Conservation (phyloP, 305 asterid genomes). For the Fraxinus xanthoxyloides region DNA sequence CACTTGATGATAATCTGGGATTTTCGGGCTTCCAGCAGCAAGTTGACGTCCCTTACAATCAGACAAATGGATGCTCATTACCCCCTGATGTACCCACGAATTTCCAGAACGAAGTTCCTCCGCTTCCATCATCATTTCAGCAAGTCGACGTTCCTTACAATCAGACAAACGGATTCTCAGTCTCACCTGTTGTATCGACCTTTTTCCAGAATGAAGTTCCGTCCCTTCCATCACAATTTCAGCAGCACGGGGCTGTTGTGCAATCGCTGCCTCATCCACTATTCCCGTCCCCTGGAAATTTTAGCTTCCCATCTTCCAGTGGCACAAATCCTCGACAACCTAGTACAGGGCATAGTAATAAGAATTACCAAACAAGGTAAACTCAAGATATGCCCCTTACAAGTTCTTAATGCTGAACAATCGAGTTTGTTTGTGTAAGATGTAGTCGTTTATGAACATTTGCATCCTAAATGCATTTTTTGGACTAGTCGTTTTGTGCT, state of each 20-base stretch:
- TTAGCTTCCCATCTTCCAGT: conserved; percentile 24
- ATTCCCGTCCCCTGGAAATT: conserved; percentile 27
- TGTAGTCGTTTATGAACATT: neutral
- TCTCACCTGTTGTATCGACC: conserved; percentile 29
- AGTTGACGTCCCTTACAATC: conserved; percentile 13
- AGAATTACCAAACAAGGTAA: conserved; percentile 35
- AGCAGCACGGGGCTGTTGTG: conserved; percentile 24
- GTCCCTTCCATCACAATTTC: conserved; percentile 21
- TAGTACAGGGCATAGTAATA: conserved; percentile 32
- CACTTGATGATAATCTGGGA: conserved; percentile 41
- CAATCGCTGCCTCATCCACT: conserved; percentile 27
- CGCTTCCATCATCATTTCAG: conserved; percentile 15
- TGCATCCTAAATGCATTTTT: conserved; percentile 14
- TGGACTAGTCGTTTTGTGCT: conserved; percentile 7
- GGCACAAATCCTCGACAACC: conserved; percentile 33
- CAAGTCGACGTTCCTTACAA: conserved; percentile 14
- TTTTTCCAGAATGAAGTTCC: conserved; percentile 37
- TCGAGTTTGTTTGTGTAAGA: neutral
- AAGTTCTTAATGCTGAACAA: neutral
- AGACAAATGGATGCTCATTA: conserved; percentile 19
- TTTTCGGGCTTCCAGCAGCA: conserved; percentile 33
- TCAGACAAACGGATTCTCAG: conserved; percentile 17
- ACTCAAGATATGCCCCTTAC: neutral
- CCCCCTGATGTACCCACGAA: conserved; percentile 28
- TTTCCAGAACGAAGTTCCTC: conserved; percentile 37